Conservation (phyloP, 768 basidiomycete genomes). For the Hygrophorus russula region DNA sequence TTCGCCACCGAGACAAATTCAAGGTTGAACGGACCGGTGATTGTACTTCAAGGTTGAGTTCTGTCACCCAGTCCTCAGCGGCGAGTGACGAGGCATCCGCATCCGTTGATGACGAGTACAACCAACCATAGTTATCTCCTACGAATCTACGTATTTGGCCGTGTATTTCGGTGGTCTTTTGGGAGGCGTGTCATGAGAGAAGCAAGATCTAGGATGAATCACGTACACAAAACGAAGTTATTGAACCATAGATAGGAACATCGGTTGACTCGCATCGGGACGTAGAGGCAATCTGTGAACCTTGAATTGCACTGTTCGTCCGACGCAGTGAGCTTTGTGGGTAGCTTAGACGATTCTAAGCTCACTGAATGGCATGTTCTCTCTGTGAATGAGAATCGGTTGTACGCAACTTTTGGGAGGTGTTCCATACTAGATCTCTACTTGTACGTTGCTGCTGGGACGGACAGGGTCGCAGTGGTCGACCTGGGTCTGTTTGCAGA, state of each 20-base stretch:
- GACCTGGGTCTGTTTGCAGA: slow-evolving; percentile 7
- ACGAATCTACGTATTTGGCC: slow-evolving; percentile 26
- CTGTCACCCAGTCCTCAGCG: slow-evolving; percentile 27
- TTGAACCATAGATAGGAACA: slow-evolving; percentile 23
- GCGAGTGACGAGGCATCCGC: slow-evolving; percentile 4
- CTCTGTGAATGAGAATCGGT: slow-evolving; percentile 7
- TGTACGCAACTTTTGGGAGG: slow-evolving; percentile 9
- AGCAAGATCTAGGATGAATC: neutral
- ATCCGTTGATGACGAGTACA: slow-evolving; percentile 23
- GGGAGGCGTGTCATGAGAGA: neutral
- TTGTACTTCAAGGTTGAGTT: slow-evolving; percentile 29
- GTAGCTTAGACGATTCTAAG: neutral
- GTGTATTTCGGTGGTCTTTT: slow-evolving; percentile 15
- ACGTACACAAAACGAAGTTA: slow-evolving; percentile 39
- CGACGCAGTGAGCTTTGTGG: neutral
- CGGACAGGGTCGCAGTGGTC: neutral
- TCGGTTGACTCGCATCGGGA: slow-evolving; percentile 18
- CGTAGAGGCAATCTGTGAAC: slow-evolving; percentile 27
- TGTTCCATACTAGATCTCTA: slow-evolving; percentile 10
- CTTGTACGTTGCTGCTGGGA: slow-evolving; percentile 3
- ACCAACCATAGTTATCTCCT: slow-evolving; percentile 46
- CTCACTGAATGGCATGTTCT: slow-evolving; percentile 12
- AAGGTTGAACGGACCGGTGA: slow-evolving; percentile 20
- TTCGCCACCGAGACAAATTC: slow-evolving; percentile 10
- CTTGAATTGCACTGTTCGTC: slow-evolving; percentile 25